Percentiles rank a stretch among this genome's conserved stretches.
phyloP scores from a whole-genome alignment of 2,329 filamentous ascomycete species.

The Ceratocystis alfenasii region DNA sequence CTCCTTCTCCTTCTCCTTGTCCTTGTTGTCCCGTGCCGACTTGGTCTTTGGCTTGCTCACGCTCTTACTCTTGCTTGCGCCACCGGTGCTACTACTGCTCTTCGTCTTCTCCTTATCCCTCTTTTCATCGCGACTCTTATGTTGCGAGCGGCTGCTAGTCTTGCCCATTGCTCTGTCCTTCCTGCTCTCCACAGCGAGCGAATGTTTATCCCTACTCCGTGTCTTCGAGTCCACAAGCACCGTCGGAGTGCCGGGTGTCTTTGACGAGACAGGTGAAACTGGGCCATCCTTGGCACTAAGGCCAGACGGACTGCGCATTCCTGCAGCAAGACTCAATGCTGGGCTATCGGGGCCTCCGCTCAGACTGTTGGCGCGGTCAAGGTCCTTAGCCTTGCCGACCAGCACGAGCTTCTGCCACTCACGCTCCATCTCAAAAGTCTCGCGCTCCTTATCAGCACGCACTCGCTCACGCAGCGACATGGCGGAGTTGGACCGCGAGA shows the following conservation, averaged over 20 bases:
- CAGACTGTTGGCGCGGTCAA: conserved; percentile 1
- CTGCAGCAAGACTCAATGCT: background rate
- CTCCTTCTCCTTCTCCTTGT: conserved; percentile 15
- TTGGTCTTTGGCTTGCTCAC: background rate
- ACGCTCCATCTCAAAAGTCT: conserved; percentile 22
- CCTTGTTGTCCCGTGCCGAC: background rate
- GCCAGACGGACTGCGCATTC: conserved; percentile 18
- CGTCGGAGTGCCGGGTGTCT: background rate
- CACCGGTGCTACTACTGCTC: background rate
- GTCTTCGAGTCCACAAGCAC: background rate
- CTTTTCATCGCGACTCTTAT: background rate
- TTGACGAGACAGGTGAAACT: background rate
- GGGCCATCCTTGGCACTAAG: background rate
- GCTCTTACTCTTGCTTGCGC: background rate
- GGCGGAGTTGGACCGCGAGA: conserved; percentile 11
- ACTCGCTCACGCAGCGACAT: conserved; percentile 18
- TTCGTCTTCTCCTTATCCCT: background rate
- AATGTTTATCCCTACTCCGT: background rate
- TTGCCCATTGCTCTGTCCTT: background rate
- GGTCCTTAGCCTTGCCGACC: conserved; percentile 13
- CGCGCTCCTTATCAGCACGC: conserved; percentile 23
- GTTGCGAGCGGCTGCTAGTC: background rate
- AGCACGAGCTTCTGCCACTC: conserved; percentile 21
- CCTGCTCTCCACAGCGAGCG: background rate
- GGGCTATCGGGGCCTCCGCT: conserved; percentile 6